phyloP scores from a whole-genome alignment of 768 basidiomycete species.

The Lepiota venenata region DNA sequence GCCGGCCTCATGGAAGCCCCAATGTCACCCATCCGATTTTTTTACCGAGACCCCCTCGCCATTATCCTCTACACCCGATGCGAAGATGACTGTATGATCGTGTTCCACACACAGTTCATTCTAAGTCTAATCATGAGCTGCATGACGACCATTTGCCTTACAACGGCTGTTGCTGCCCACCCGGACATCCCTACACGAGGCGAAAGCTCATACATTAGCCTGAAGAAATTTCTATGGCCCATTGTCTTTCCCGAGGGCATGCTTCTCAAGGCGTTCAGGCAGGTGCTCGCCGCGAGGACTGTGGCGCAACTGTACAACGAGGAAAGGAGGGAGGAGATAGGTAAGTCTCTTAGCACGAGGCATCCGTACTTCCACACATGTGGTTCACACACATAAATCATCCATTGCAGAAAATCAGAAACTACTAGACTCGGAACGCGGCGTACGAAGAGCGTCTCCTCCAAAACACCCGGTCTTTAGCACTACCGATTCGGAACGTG shows the following conservation, averaged over 20 bases:
- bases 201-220: slow-evolving; percentile 6
- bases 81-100: slow-evolving; percentile 11
- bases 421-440: slow-evolving; percentile 8
- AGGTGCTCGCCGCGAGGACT: slow-evolving; percentile 11
- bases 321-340: slow-evolving; percentile 9
- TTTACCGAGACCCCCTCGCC: slow-evolving; percentile 10
- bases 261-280: slow-evolving; percentile 11
- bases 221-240: slow-evolving; percentile 12
- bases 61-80: slow-evolving; percentile 11
- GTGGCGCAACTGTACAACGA: slow-evolving; percentile 9
- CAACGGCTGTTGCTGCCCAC: slow-evolving; percentile 10
- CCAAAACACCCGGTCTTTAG: not conserved
- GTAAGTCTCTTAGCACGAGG: slow-evolving; percentile 1
- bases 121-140: slow-evolving; percentile 10
- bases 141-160: slow-evolving; percentile 12
- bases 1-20: slow-evolving; percentile 9
- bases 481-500: slow-evolving; percentile 1
- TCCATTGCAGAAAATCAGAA: slow-evolving; percentile 7
- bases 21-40: slow-evolving; percentile 10
- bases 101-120: slow-evolving; percentile 11
- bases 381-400: not conserved
- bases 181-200: slow-evolving; percentile 7
- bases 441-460: not conserved
- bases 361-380: not conserved
- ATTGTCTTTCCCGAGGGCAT: slow-evolving; percentile 10